Base-by-base conservation (phyloP, 1,284 basidiomycete genomes). In the Tremellales sp. region DNA sequence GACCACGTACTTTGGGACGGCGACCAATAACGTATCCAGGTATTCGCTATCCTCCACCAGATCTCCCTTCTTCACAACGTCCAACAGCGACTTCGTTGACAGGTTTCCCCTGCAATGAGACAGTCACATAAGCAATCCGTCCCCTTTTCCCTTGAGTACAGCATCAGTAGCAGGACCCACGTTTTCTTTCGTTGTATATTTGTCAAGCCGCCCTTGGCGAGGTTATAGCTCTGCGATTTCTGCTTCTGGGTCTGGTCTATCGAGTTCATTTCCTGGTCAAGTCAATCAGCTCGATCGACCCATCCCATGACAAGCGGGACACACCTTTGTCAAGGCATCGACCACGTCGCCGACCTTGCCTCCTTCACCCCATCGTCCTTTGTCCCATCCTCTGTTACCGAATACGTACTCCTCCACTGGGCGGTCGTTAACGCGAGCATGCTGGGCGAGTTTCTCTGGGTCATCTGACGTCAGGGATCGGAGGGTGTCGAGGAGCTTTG, bases 401-500 rank as follows among this genome's bases (percentile, higher is more conserved):
- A 74, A 40, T 22, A 97, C 71, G 68, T 95, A 94, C 49, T 84
- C 81, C 56, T 95, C 91, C 2, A 88, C 80, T 31, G 77, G 78
- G 50, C 80, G 77, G 64, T 95, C 91, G 60, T 95, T 86, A 19
- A 97, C 83, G 31, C 70, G 56, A 2, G 70, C 66, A 66, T 97
- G 90, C 66, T 91, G 87, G 18, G 80, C 75, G 28, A 97, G 79
- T 69, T 90, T 90, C 34, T 78, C 67, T 9, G 86, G 81, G 65
- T 95, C 90, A 60, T 95, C 92, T 66, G 91, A 92, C 45, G 94
- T 75, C 45, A 98, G 79, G 56, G 86, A 88, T 39, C 92, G 86
- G 41, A 97, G 79, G 0, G 91, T 93, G 65, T 98, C 95, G 50
- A 97, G 89, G 21, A 87, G 86, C 78, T 97, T 97, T 52, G 87